A percentile compares a stretch with the other conserved stretches of the same genome.
phyloP scores from a whole-genome alignment of 768 basidiomycete species.

The Termitomyces sp. region DNA sequence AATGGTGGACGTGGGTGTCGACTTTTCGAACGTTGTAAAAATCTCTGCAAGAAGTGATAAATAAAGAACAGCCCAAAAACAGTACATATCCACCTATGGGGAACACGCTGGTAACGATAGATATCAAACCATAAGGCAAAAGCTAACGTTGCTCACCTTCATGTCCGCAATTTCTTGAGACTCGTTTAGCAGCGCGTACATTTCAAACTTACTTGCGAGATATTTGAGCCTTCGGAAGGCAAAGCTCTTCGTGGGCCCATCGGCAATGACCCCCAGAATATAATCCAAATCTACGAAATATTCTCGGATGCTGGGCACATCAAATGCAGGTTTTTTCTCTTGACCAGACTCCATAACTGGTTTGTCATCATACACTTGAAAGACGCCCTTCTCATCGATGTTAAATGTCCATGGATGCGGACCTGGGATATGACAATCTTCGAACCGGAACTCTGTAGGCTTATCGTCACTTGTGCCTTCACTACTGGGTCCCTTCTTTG shows the following conservation, averaged over 20 bases:
- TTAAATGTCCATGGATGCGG: conserved; percentile 56
- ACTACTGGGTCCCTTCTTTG: conserved; percentile 38
- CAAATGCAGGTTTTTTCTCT: conserved; percentile 56
- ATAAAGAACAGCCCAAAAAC: conserved; percentile 29
- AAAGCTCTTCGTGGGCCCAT: conserved; percentile 95
- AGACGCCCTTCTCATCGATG: conserved; percentile 88
- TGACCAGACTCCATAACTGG: conserved; percentile 14
- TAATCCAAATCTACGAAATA: conserved; percentile 97
- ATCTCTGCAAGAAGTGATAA: conserved; percentile 52
- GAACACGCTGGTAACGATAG: neutral
- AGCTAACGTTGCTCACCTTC: conserved; percentile 55
- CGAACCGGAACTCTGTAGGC: conserved; percentile 58
- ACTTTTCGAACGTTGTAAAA: conserved; percentile 99
- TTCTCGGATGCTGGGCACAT: conserved; percentile 82
- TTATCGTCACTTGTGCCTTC: conserved; percentile 24
- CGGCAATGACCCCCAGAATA: conserved; percentile 83
- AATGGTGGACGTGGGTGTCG: conserved; percentile 98
- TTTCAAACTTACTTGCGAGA: conserved; percentile 87
- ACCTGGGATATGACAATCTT: conserved; percentile 70
- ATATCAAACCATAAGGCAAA: neutral
- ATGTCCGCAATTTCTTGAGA: conserved; percentile 92
- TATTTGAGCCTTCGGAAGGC: conserved; percentile 91
- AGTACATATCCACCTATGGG: conserved; percentile 27
- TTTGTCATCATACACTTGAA: conserved; percentile 63
- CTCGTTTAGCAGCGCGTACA: conserved; percentile 90